These are phyloP conservation scores for Saccharomycopsis phalli DNA, from an alignment of 1,139 yeast species.

Conservation along the genomic window DNA sequence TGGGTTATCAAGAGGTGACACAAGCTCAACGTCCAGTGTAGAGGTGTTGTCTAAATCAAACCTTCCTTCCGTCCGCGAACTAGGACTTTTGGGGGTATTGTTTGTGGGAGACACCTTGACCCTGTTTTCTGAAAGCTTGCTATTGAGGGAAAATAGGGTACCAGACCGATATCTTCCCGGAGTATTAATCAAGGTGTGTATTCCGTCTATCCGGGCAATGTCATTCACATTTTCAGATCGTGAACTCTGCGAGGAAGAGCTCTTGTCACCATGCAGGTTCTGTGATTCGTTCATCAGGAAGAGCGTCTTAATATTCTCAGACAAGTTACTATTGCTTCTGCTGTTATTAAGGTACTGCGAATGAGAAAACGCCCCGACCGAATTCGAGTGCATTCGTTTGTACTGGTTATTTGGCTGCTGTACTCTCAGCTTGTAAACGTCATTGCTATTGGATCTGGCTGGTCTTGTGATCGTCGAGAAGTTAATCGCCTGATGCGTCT, in stretches of 20 bases:
- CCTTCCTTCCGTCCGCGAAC: background rate
- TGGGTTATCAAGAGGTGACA: background rate
- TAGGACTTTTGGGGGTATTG: constrained; percentile 2
- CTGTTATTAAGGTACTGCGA: constrained; percentile 5
- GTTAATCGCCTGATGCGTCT: background rate
- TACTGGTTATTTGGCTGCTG: background rate
- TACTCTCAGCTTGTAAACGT: constrained; percentile 1
- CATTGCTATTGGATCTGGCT: constrained; percentile 5
- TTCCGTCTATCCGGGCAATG: constrained; percentile 1
- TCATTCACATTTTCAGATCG: background rate
- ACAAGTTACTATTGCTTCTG: constrained; percentile 4
- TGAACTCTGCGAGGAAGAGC: constrained; percentile 1
- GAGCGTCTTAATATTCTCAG: background rate
- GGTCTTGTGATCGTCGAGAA: background rate
- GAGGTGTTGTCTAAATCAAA: no score
- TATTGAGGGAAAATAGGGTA: constrained; percentile 15
- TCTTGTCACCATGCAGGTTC: constrained; percentile 4
- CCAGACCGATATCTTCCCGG: constrained; percentile 18
- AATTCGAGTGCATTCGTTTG: constrained; percentile 16
- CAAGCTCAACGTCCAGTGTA: background rate
- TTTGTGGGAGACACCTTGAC: background rate
- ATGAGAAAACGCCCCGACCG: constrained; percentile 11
- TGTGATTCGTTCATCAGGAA: background rate
- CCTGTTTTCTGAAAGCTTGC: background rate
- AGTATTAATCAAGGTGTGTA: constrained; percentile 18